phyloP scores from a whole-genome alignment of 306 rosid species.

The Cucumis sativus region DNA sequence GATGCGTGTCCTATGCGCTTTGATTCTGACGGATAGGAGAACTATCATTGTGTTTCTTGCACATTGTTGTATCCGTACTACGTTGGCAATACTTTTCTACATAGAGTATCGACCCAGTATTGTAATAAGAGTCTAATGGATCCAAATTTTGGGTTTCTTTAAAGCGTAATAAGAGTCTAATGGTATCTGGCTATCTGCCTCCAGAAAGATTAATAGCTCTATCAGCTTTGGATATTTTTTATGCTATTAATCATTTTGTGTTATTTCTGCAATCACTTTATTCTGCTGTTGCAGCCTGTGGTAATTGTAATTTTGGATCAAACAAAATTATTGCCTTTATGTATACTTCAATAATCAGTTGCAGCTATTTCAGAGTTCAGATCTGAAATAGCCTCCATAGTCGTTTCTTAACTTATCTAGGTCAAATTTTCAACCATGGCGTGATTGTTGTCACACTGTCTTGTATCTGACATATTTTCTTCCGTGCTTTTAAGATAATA shows the following conservation, averaged over 20 bases:
- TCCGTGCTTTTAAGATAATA: neutral
- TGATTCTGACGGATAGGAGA: neutral
- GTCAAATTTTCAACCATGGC: neutral
- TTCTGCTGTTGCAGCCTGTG: neutral
- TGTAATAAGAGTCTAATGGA: neutral
- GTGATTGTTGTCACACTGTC: neutral
- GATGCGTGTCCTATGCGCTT: neutral
- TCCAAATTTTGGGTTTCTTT: too few relatives aligned
- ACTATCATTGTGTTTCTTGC: neutral
- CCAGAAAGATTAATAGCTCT: neutral
- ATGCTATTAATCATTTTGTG: neutral
- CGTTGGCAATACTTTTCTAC: neutral
- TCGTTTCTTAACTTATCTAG: neutral
- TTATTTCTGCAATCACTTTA: neutral
- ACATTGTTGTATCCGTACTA: neutral
- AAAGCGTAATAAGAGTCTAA: neutral
- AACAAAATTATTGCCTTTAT: neutral
- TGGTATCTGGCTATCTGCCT: neutral
- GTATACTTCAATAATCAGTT: neutral
- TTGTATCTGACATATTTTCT: neutral
- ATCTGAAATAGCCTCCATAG: neutral
- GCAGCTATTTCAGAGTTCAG: neutral
- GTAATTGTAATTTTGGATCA: neutral
- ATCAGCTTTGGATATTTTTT: neutral
- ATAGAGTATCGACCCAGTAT: neutral